Percentiles rank a stretch among this genome's conserved stretches.
phyloP scores from a whole-genome alignment of 371 early-diverging fungal species.

The Actinomucor elegans region DNA sequence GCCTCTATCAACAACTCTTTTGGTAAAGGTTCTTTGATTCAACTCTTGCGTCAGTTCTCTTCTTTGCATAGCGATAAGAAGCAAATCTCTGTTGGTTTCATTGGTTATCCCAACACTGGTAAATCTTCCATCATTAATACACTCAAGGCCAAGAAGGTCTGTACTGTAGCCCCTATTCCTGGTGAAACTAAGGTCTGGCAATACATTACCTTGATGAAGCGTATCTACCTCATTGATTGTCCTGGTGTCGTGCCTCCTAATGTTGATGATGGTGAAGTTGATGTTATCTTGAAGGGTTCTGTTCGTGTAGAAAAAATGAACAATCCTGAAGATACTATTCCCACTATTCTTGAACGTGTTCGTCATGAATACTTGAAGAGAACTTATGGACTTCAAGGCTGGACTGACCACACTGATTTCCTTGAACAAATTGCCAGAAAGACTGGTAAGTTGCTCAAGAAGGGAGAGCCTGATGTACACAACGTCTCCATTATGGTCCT shows the following conservation, averaged over 20 bases:
- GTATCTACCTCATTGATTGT: slow-evolving; percentile 99
- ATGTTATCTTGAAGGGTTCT: slow-evolving; percentile 98
- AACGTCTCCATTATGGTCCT: slow-evolving; percentile 97
- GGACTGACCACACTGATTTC: slow-evolving; percentile 89
- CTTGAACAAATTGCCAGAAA: slow-evolving; percentile 86
- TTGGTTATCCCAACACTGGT: slow-evolving; percentile 98
- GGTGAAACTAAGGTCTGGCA: slow-evolving; percentile 99
- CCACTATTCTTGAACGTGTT: slow-evolving; percentile 83
- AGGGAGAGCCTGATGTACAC: slow-evolving; percentile 93
- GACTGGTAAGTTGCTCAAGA: slow-evolving; percentile 95
- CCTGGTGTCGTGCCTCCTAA: slow-evolving; percentile 98
- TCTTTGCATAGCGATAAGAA: slow-evolving; percentile 95
- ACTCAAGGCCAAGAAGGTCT: slow-evolving; percentile 94
- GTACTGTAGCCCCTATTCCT: slow-evolving; percentile 98
- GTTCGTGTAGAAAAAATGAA: slow-evolving; percentile 96
- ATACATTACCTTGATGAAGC: slow-evolving; percentile 98
- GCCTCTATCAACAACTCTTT: slow-evolving; percentile 97
- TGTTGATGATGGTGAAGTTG: slow-evolving; percentile 85
- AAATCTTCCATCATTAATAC: slow-evolving; percentile 99
- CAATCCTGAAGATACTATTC: slow-evolving; percentile 94
- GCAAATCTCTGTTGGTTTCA: slow-evolving; percentile 97
- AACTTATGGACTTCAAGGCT: slow-evolving; percentile 86
- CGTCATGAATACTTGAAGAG: slow-evolving; percentile 86
- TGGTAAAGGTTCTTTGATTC: slow-evolving; percentile 98
- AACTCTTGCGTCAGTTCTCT: slow-evolving; percentile 96